These are phyloP conservation scores for Apophysomyces trapeziformis DNA, from an alignment of 371 early-diverging fungal genomes.

Conservation along the genomic window DNA sequence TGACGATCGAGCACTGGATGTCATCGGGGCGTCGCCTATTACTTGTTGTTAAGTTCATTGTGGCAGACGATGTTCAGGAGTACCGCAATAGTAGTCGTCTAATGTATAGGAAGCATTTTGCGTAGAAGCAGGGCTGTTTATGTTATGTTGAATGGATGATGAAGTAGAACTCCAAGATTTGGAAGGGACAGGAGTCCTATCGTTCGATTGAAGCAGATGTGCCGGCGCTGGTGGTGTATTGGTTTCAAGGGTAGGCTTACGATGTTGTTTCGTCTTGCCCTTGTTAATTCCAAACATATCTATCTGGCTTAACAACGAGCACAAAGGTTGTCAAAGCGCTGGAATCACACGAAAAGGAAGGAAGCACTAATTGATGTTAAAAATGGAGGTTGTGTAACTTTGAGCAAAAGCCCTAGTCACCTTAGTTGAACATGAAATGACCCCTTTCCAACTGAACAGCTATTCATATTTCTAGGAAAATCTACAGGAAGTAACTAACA, in stretches of 20 bases:
- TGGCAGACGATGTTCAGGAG: background rate
- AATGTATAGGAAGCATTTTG: conserved; percentile 20
- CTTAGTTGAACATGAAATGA: too few species aligned
- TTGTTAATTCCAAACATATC: conserved; percentile 39
- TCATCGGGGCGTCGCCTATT: conserved; percentile 21
- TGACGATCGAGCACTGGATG: conserved; percentile 22
- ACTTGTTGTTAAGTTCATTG: background rate
- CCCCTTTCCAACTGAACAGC: too few species aligned
- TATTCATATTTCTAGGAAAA: too few species aligned
- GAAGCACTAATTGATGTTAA: background rate
- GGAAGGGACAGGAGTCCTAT: conserved; percentile 18
- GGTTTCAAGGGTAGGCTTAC: conserved; percentile 17
- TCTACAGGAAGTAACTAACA: too few species aligned
- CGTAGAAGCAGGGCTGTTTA: conserved; percentile 12
- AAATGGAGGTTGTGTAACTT: conserved; percentile 5
- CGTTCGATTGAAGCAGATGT: conserved; percentile 9
- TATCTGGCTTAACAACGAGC: conserved; percentile 16
- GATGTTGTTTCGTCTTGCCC: conserved; percentile 31
- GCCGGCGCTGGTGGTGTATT: conserved; percentile 13
- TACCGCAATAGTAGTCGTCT: conserved; percentile 24
- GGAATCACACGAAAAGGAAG: background rate
- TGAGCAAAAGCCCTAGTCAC: background rate
- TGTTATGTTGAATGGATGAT: conserved; percentile 9
- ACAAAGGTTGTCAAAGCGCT: conserved; percentile 6
- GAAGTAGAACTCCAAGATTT: conserved; percentile 13